These are phyloP conservation scores for Leptodermis oblonga DNA, from an alignment of 257 asterid genomes.

Conservation along the genomic window DNA sequence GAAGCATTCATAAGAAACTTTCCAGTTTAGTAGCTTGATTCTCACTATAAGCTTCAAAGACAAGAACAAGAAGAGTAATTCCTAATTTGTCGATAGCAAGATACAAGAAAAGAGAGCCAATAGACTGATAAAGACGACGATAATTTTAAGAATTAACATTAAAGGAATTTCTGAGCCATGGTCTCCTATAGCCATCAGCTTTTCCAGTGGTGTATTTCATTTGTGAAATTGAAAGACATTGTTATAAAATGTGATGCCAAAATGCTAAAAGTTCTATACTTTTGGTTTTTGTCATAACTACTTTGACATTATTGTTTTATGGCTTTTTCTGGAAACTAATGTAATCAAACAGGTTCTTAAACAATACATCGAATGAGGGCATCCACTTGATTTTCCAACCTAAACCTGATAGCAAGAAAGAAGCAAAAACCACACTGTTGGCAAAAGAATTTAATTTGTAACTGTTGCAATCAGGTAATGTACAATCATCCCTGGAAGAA, in stretches of 20 bases:
- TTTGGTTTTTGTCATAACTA: not conserved
- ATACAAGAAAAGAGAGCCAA: not conserved
- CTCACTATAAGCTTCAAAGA: constrained; percentile 10
- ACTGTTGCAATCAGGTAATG: not conserved
- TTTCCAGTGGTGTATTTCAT: not conserved
- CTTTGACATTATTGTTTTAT: not conserved
- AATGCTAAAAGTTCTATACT: not conserved
- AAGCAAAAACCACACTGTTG: not conserved
- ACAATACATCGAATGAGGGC: not conserved
- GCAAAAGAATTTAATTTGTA: not conserved
- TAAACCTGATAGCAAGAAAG: not conserved
- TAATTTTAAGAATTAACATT: not conserved
- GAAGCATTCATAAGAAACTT: not conserved
- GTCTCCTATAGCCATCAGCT: not conserved
- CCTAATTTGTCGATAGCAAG: not conserved
- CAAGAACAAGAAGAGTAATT: not conserved
- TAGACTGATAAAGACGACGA: not conserved
- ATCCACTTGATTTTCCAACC: not conserved
- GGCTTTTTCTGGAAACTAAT: not conserved
- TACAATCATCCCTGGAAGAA: constrained; percentile 2
- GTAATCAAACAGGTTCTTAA: not conserved
- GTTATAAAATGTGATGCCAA: not conserved
- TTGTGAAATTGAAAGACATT: not conserved
- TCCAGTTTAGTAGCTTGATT: constrained; percentile 9
- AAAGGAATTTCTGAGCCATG: not conserved